Evolutionary conservation across 176 grass and related monocot species (phyloP).

Genomic region (Cenchrus americanus): DNA sequence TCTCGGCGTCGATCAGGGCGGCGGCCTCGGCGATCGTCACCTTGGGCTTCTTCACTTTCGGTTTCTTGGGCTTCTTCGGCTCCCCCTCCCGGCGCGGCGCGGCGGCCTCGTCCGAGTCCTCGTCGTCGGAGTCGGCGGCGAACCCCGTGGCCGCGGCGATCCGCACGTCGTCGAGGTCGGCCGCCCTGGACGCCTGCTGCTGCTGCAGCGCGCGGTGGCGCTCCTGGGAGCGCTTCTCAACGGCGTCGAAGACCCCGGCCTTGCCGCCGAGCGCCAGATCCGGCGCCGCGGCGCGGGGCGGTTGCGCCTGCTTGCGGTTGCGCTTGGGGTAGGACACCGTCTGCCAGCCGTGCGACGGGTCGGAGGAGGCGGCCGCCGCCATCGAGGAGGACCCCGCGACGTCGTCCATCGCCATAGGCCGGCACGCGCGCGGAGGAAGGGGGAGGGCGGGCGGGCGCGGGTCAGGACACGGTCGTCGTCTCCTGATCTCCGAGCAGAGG

Average conservation of each 20-base stretch:
- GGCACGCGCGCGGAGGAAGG: not conserved
- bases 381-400: slow-evolving; percentile 45
- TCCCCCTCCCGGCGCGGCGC: slow-evolving; percentile 51
- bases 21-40: slow-evolving; percentile 80
- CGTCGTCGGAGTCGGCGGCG: slow-evolving; percentile 57
- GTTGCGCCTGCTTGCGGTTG: slow-evolving; percentile 64
- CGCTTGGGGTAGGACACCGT: slow-evolving; percentile 91
- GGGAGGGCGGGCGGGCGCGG: not conserved
- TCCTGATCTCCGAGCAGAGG: not conserved
- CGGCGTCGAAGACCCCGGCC: slow-evolving; percentile 57
- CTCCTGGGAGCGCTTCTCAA: slow-evolving; percentile 84
- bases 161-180: slow-evolving; percentile 44
- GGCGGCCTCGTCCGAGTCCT: slow-evolving; percentile 50
- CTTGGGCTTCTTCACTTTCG: slow-evolving; percentile 90
- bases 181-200: slow-evolving; percentile 38
- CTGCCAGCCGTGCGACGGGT: slow-evolving; percentile 83
- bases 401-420: slow-evolving; percentile 72
- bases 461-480: not conserved
- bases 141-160: slow-evolving; percentile 3
- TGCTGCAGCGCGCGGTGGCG: slow-evolving; percentile 79
- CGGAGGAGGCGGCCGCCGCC: slow-evolving; percentile 20
- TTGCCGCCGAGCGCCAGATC: slow-evolving; percentile 47
- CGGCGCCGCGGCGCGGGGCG: slow-evolving; percentile 27
- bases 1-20: slow-evolving; percentile 64
- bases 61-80: slow-evolving; percentile 76